Conservation (phyloP, 192 early-diverging fungal species). For the Coemansia sp. region DNA sequence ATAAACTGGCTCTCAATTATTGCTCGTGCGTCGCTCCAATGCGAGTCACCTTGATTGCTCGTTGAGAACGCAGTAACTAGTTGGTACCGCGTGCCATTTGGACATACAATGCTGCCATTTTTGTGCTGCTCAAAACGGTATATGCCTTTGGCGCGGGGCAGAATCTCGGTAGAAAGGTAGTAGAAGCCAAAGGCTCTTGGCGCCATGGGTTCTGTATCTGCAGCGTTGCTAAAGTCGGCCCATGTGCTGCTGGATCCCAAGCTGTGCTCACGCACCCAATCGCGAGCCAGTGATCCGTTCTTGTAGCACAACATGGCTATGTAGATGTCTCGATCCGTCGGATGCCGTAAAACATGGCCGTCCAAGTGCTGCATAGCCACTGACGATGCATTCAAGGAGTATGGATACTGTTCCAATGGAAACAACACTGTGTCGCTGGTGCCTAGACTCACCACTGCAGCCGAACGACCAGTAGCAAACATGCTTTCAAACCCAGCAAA, state of each 20-base stretch:
- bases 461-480: conserved; percentile 37
- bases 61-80: conserved; percentile 18
- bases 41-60: neutral
- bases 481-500: conserved; percentile 57
- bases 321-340: conserved; percentile 56
- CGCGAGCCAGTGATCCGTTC: conserved; percentile 81
- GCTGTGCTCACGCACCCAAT: conserved; percentile 59
- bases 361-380: conserved; percentile 22
- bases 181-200: conserved; percentile 63
- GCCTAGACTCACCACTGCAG: conserved; percentile 69
- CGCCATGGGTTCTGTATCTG: conserved; percentile 19
- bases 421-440: conserved; percentile 77
- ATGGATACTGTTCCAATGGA: conserved; percentile 46
- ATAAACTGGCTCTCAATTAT: conserved; percentile 74
- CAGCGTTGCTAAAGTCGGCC: conserved; percentile 56
- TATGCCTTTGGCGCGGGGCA: conserved; percentile 66
- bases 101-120: conserved; percentile 26
- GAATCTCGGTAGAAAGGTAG: conserved; percentile 70
- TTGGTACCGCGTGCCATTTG: conserved; percentile 31
- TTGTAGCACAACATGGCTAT: conserved; percentile 82
- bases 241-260: conserved; percentile 55
- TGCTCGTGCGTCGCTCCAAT: conserved; percentile 54
- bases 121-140: conserved; percentile 53
- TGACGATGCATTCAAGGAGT: neutral
- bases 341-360: conserved; percentile 65